Base-by-base conservation (phyloP, 2,329 filamentous ascomycete genomes). In the Colletotrichum scovillei region DNA sequence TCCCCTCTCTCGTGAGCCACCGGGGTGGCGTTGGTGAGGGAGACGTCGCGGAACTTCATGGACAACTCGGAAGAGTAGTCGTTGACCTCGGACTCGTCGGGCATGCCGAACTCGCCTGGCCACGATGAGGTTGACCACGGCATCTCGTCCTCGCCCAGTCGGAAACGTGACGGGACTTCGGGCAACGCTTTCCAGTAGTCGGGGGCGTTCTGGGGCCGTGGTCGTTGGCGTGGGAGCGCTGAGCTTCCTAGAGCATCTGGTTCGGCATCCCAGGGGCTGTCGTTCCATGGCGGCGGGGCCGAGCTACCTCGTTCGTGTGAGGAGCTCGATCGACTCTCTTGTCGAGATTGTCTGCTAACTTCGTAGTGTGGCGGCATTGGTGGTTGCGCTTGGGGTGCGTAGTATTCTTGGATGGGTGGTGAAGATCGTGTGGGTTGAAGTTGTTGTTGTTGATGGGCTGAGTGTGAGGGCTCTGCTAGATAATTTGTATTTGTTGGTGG, bases 221-320 rank as follows among this genome's bases (percentile, higher is more conserved):
- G 75, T 64, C 72, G 76, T 64, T 56, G 74, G 32, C 65, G 75
- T 11, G 79, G 78, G 28, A 78, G 77, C 30, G 79, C 79, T 9
- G 79, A 76, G 9, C 77, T 79, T 7, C 76, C 71, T 28, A 81
- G 78, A 5, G 80, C 76, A 35, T 78, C 79, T 4, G 79, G 76
- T 22, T 80, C 79, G 5, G 82, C 80, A 68, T 87, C 84, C 87
- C 86, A 88, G 0, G 85, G 86, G 69, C 83, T 86, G 26, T 85
- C 84, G 59, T 84, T 86, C 58, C 86, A 79, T 0, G 84, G 85
- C 3, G 87, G 86, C 16, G 87, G 87, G 7, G 86, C 87, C 4
- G 87, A 89, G 30, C 81, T 82, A 28, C 87, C 87, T 35, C 87
- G 83, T 66, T 86, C 85, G 60, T 85, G 82, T 9, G 82, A 81